Evolutionary conservation across 352 stramenopile genomes (phyloP).

Genomic region (Pythium grandisporangium): DNA sequence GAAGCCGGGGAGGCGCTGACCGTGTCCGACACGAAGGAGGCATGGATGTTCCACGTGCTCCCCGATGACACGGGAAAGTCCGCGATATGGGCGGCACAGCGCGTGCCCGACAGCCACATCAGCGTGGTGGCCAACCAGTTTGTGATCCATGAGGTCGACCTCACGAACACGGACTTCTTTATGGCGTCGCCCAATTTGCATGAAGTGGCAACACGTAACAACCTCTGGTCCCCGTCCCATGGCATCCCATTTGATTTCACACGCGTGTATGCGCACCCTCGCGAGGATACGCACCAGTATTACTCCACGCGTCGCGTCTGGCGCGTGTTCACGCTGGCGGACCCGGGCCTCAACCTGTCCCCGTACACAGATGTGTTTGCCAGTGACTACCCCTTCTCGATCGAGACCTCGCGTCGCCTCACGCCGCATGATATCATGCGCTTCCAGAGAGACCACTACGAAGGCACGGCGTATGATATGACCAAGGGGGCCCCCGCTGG

Average conservation of each 20-base stretch:
- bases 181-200: slow-evolving; percentile 86
- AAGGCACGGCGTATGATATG: slow-evolving; percentile 89
- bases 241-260: slow-evolving; percentile 85
- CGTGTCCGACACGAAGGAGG: slow-evolving; percentile 86
- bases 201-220: slow-evolving; percentile 76
- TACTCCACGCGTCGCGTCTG: slow-evolving; percentile 89
- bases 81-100: slow-evolving; percentile 92
- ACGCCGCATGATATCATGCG: slow-evolving; percentile 83
- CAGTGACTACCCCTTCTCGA: slow-evolving; percentile 84
- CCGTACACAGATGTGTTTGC: slow-evolving; percentile 64
- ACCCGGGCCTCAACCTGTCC: slow-evolving; percentile 59
- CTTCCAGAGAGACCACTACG: slow-evolving; percentile 91
- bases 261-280: slow-evolving; percentile 67
- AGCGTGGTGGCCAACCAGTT: slow-evolving; percentile 91
- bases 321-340: slow-evolving; percentile 79
- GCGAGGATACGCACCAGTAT: slow-evolving; percentile 42
- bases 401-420: slow-evolving; percentile 43
- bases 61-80: slow-evolving; percentile 88
- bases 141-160: slow-evolving; percentile 85
- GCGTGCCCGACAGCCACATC: slow-evolving; percentile 81
- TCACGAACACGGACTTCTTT: slow-evolving; percentile 72
- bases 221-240: slow-evolving; percentile 55
- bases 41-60: slow-evolving; percentile 95
- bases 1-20: slow-evolving; percentile 87
- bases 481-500: slow-evolving; percentile 65